Percentiles rank a stretch among this genome's conserved stretches.
phyloP scores from a whole-genome alignment of 345 rosid species.

The Brassica carinata region DNA sequence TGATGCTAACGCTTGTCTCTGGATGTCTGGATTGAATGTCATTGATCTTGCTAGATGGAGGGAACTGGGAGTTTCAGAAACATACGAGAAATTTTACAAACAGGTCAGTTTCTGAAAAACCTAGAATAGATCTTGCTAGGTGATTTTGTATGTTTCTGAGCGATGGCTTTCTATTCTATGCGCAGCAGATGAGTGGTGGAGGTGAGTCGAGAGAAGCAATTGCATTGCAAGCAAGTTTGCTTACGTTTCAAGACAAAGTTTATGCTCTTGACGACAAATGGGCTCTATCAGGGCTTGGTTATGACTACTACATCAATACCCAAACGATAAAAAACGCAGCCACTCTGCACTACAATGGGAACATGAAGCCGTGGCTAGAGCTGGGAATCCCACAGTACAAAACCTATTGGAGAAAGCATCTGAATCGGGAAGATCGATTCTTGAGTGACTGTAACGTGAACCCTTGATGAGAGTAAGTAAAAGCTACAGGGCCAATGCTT shows the following conservation, averaged over 20 bases:
- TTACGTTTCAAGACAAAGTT: slow-evolving; percentile 71
- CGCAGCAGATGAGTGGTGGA: slow-evolving; percentile 48
- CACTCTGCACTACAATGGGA: slow-evolving; percentile 87
- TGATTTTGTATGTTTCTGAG: slow-evolving; percentile 12
- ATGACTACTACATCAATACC: slow-evolving; percentile 55
- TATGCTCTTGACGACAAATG: slow-evolving; percentile 61
- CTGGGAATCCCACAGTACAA: slow-evolving; percentile 81
- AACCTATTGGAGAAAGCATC: slow-evolving; percentile 66
- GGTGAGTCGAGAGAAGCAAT: slow-evolving; percentile 52
- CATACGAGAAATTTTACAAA: slow-evolving; percentile 53
- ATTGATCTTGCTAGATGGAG: slow-evolving; percentile 85
- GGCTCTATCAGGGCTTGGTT: slow-evolving; percentile 86
- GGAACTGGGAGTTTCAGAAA: slow-evolving; percentile 57
- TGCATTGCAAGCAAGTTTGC: slow-evolving; percentile 70
- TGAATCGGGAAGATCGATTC: slow-evolving; percentile 62
- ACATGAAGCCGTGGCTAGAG: slow-evolving; percentile 99
- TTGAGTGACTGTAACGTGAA: slow-evolving; percentile 86
- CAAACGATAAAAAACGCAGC: slow-evolving; percentile 61
- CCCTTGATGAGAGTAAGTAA: slow-evolving; percentile 45
- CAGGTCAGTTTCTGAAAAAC: slow-evolving; percentile 75
- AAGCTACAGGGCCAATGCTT: slow-evolving; percentile 8
- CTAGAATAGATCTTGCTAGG: too few species aligned
- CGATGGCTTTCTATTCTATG: background rate
- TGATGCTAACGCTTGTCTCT: slow-evolving; percentile 57
- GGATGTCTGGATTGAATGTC: slow-evolving; percentile 95